Base-by-base conservation (phyloP, 1,139 yeast species). In the Zygoascus sp. region DNA sequence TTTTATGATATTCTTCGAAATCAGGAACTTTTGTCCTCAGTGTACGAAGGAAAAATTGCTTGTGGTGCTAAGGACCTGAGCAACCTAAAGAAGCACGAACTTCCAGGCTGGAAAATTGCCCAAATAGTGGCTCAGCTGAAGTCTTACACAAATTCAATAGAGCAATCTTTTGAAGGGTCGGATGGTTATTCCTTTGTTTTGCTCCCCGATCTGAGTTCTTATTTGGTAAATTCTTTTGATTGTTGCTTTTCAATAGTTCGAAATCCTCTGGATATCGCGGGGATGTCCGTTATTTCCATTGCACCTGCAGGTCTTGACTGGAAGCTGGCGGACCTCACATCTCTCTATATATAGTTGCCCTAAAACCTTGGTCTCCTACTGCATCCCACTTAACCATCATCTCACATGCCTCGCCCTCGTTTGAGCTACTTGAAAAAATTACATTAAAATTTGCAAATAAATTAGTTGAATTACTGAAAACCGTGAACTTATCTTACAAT, bases 221-320 rank as follows among this genome's bases (percentile, higher is more conserved):
- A 5, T 38, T 8, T 38, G 7, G 30, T 16, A 5, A 38, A 11
- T n/a, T 8, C 32, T 2, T 38, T 38, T 21, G 32, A 23, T 11
- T 17, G 41, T 8, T n/a, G 41, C n/a, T 38, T 11, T 9, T 38
- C 19, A 17, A 23, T 25, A 5, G 10, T 23, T 5, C 19, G 20
- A 11, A 15, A 25, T 6, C 41, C 41, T 16, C n/a, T 38, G 13
- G 19, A 25, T 17, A 15, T 23, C n/a, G 15, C 10, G 15, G 41
- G 32, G 6, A 10, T 30, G 13, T 28, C 43, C n/a, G 10, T 30
- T 7, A 30, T 50, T 16, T 28, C 53, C 6, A 45, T 53, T n/a
- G 48, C 50, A 3, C 42, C 47, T 13, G 42, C 48, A 16, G 58
- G 57, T 7, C 37, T 50, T 13, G 58, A 55, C 35, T 51, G 51